Base-by-base conservation (phyloP, 352 stramenopile species). In the Globisporangium okanoganense region DNA sequence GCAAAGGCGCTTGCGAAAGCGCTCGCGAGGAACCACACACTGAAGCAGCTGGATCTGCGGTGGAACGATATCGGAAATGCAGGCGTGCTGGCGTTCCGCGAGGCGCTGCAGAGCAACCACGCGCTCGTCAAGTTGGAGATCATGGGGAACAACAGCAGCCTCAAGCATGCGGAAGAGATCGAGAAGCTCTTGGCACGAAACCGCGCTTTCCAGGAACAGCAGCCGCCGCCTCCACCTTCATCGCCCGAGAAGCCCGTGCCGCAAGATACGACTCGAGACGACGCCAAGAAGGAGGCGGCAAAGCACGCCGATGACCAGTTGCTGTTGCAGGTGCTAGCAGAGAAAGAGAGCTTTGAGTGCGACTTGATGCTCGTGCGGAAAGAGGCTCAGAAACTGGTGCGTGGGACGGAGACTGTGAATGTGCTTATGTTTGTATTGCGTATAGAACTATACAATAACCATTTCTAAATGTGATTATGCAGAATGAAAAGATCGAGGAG, bases 11-110 rank as follows among this genome's bases (percentile, higher is more conserved):
- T 96, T 1, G 86, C 83, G 3, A 63, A 69, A 31, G 73, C 81
- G 3, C 69, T 96, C 4, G 41, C 35, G 36, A 67, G 72, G 9
- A 96, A 96, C 56, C 69, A 65, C 18, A 85, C 82, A 20, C 73
- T 96, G 24, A 66, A 78, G 35, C 75, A 87, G 31, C 66, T 96
- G 29, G 86, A 96, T 58, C 58, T 96, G 62, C 75, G 87, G 1
- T 92, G 85, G 82, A 96, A 94, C 57, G 81, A 91, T 59, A 69
- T 96, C 53, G 85, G 78, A 5, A 88, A 90, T 49, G 66, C 79
- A 2, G 87, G 87, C 0, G 84, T 84, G 1, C 57, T 90, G 14
- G 82, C 84, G 48, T 85, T 95, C 53, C 66, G 82, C 5, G 82
- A 91, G 14, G 73, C 78, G 5, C 63, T 95, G n/a, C 80, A 93